Evolutionary conservation across 2,329 filamentous ascomycete species (phyloP).

Genomic region (Gnomoniopsis smithogilvyi): DNA sequence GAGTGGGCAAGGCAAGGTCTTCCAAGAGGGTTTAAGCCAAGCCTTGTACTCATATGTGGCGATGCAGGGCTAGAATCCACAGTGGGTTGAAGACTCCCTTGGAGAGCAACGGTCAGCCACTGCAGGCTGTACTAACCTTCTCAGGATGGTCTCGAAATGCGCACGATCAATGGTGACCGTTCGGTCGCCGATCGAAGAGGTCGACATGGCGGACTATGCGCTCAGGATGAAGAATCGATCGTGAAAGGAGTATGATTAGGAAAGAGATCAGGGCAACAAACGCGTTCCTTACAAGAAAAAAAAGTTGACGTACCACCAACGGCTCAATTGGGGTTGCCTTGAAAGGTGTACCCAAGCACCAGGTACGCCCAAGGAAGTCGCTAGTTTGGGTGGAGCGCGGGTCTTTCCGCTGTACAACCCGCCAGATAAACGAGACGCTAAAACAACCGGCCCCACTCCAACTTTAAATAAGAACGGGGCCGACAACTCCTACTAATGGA

Average conservation of each 20-base stretch:
- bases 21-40: background rate
- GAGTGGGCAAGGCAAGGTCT: background rate
- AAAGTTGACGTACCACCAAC: background rate
- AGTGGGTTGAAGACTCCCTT: background rate
- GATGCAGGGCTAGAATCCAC: background rate
- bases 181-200: background rate
- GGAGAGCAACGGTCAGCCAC: background rate
- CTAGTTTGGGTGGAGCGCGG: background rate
- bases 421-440: background rate
- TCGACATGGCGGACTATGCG: slow-evolving; percentile 8
- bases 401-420: background rate
- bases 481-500: no score
- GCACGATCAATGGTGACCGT: slow-evolving; percentile 55
- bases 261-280: background rate
- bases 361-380: background rate
- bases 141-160: slow-evolving; percentile 60
- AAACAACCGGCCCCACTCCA: background rate
- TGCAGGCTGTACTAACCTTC: slow-evolving; percentile 45
- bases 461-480: background rate
- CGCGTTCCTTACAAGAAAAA: background rate
- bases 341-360: background rate
- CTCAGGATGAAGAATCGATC: background rate
- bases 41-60: background rate
- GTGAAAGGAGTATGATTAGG: background rate
- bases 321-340: background rate